Evolutionary conservation across 495 filamentous ascomycete genomes (phyloP).

Genomic region (Trichoderma erinaceum): DNA sequence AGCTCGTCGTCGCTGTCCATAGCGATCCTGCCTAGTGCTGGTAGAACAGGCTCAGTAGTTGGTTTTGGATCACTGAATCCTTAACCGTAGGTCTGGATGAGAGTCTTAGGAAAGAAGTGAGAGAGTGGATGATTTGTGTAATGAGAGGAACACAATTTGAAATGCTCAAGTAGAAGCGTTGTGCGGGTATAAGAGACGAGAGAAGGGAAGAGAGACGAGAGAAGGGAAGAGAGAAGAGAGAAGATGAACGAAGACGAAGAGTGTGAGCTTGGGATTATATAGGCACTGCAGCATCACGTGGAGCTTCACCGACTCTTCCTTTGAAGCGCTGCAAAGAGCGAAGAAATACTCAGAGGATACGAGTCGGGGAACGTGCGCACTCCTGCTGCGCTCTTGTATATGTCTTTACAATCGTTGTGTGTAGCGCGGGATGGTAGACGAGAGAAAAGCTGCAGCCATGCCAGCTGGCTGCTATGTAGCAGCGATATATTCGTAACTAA

Average conservation of each 20-base stretch:
- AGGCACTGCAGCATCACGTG: background rate
- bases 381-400: background rate
- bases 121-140: background rate
- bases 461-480: too few relatives aligned
- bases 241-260: background rate
- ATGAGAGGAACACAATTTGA: background rate
- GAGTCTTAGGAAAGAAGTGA: background rate
- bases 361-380: background rate
- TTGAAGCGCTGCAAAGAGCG: constrained; percentile 1
- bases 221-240: background rate
- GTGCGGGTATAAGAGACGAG: background rate
- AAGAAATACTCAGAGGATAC: background rate
- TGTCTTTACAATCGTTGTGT: background rate
- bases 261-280: background rate
- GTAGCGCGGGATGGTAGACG: background rate
- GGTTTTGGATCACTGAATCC: background rate
- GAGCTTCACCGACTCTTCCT: constrained; percentile 4
- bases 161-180: too few relatives aligned
- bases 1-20: background rate
- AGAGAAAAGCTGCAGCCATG: background rate
- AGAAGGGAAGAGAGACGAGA: background rate
- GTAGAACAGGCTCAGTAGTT: background rate
- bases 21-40: background rate
- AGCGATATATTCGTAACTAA: too few relatives aligned
- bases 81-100: background rate